phyloP scores from a whole-genome alignment of 2,329 filamentous ascomycete genomes.

The Rosellinia necatrix region DNA sequence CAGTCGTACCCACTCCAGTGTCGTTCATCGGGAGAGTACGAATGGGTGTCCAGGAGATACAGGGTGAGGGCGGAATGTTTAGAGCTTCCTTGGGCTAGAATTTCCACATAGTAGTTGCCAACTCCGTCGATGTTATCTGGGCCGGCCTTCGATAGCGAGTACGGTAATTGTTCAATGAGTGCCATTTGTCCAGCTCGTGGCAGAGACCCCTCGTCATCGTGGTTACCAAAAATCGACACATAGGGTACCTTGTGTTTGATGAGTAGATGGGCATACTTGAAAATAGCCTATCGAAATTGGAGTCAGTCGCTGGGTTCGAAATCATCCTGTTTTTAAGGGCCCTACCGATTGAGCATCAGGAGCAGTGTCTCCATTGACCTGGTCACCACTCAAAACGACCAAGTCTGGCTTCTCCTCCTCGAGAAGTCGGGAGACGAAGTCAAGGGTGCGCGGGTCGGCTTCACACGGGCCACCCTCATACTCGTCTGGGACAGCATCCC shows the following conservation, averaged over 20 bases:
- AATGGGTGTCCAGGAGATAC: conserved; percentile 93
- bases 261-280: conserved; percentile 87
- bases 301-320: conserved; percentile 28
- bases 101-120: conserved; percentile 92
- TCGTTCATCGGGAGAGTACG: conserved; percentile 87
- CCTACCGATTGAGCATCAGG: conserved; percentile 84
- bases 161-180: conserved; percentile 83
- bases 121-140: conserved; percentile 85
- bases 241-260: conserved; percentile 89
- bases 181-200: conserved; percentile 80
- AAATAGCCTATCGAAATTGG: conserved; percentile 67
- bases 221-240: conserved; percentile 93
- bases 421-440: conserved; percentile 81
- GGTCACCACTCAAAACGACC: conserved; percentile 89
- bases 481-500: conserved; percentile 79
- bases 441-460: conserved; percentile 87
- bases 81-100: conserved; percentile 77
- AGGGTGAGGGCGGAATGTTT: conserved; percentile 90
- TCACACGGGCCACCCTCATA: conserved; percentile 80
- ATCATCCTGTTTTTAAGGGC: background rate
- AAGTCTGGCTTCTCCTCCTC: conserved; percentile 94
- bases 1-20: conserved; percentile 95
- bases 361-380: conserved; percentile 91
- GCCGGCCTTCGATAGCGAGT: conserved; percentile 83
- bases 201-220: conserved; percentile 89